Conservation (phyloP, 768 basidiomycete species). For the Calocera cornea region DNA sequence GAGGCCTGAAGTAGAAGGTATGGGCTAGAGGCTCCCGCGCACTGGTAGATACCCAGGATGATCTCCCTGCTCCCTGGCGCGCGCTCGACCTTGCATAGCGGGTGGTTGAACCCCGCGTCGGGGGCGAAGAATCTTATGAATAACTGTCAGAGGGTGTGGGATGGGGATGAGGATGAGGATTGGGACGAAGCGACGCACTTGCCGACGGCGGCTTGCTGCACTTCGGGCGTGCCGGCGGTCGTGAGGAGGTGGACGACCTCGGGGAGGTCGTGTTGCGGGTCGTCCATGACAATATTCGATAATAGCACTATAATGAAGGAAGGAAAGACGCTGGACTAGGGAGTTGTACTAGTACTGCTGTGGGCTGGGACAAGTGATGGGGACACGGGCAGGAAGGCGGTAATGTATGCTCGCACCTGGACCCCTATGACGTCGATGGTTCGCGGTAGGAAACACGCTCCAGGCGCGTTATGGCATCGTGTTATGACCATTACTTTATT, state of each 20-base stretch:
- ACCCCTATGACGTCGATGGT: too few species aligned
- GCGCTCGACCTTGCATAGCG: constrained; percentile 37
- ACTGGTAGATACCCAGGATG: constrained; percentile 48
- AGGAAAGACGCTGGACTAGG: neutral
- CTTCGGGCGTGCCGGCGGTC: constrained; percentile 35
- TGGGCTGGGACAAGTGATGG: too few species aligned
- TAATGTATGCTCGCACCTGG: too few species aligned
- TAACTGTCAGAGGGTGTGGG: constrained; percentile 25
- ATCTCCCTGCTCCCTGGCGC: constrained; percentile 40
- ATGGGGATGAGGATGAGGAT: neutral
- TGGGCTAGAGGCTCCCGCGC: too few species aligned
- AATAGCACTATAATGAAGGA: neutral
- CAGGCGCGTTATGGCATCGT: too few species aligned
- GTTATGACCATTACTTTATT: too few species aligned
- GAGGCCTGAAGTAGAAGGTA: too few species aligned
- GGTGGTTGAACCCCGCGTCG: constrained; percentile 47
- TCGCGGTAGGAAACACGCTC: too few species aligned
- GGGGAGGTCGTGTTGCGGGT: constrained; percentile 39
- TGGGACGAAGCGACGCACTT: neutral
- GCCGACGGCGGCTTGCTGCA: constrained; percentile 34
- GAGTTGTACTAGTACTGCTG: neutral
- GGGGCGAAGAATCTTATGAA: constrained; percentile 28
- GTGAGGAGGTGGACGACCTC: constrained; percentile 35
- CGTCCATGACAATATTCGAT: constrained; percentile 32
- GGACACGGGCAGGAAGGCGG: too few species aligned